Evolutionary conservation across 2,329 filamentous ascomycete genomes (phyloP).

Genomic region (Capronia epimyces): DNA sequence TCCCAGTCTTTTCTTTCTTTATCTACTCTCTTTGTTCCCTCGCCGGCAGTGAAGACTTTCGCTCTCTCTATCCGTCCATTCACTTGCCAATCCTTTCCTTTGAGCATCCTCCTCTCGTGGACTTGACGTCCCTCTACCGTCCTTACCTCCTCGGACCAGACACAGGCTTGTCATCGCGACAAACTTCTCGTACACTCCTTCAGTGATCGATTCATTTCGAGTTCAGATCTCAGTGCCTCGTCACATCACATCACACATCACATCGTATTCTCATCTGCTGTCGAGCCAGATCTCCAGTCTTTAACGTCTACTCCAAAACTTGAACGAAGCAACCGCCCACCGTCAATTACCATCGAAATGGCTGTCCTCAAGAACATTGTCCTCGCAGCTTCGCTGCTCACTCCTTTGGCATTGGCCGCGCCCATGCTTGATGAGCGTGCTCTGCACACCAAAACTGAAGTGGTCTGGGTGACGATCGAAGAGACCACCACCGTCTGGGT

Average conservation of each 20-base stretch:
- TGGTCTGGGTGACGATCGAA: conserved; percentile 25
- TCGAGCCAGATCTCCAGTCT: conserved; percentile 26
- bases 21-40: conserved; percentile 18
- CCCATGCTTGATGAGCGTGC: conserved; percentile 17
- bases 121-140: conserved; percentile 18
- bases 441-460: conserved; percentile 24
- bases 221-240: neutral
- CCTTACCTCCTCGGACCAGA: conserved; percentile 3
- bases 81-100: conserved; percentile 4
- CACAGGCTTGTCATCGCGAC: conserved; percentile 25
- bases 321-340: too few relatives aligned
- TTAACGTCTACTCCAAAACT: conserved; percentile 1
- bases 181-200: conserved; percentile 12
- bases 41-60: conserved; percentile 7
- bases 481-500: conserved; percentile 28
- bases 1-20: conserved; percentile 10
- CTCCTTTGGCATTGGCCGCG: conserved; percentile 20
- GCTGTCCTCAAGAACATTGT: conserved; percentile 26
- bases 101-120: neutral
- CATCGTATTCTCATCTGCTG: conserved; percentile 13
- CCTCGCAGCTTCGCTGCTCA: conserved; percentile 25
- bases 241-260: neutral
- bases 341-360: conserved; percentile 17
- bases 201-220: conserved; percentile 8
- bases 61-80: conserved; percentile 13